These are phyloP conservation scores for Apiotrichum gamsii DNA, from an alignment of 1,284 basidiomycete species.

Conservation along the genomic window DNA sequence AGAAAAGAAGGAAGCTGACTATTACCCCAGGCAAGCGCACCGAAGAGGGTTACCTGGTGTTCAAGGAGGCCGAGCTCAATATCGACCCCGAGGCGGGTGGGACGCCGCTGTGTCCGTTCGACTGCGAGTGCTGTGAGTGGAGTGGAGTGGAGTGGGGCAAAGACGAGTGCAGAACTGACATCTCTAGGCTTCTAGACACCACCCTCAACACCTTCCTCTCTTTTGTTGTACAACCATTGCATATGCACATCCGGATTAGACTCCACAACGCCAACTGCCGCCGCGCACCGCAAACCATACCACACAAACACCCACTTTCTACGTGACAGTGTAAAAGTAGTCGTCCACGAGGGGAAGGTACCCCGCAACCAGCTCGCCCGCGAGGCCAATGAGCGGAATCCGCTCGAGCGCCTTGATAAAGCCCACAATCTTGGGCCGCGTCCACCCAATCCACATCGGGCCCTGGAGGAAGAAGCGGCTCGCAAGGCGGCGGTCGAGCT, in stretches of 20 bases:
- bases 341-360: slow-evolving; percentile 92
- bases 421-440: slow-evolving; percentile 67
- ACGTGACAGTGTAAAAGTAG: slow-evolving; percentile 59
- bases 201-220: background rate
- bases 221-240: slow-evolving; percentile 11
- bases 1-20: too few species aligned
- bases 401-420: slow-evolving; percentile 57
- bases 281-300: too few species aligned
- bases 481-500: slow-evolving; percentile 69
- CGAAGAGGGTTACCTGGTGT: slow-evolving; percentile 75
- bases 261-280: too few species aligned
- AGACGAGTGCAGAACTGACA: too few species aligned
- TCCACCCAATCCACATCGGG: slow-evolving; percentile 80
- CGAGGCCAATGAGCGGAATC: slow-evolving; percentile 65
- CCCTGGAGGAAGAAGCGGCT: slow-evolving; percentile 78
- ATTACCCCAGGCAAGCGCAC: slow-evolving; percentile 62
- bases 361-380: slow-evolving; percentile 72
- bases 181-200: slow-evolving; percentile 53
- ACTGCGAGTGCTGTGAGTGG: slow-evolving; percentile 77
- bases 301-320: too few species aligned
- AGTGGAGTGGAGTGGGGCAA: too few species aligned
- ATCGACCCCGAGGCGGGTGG: slow-evolving; percentile 69
- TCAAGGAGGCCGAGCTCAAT: slow-evolving; percentile 78
- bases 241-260: slow-evolving; percentile 3
- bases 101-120: slow-evolving; percentile 60